Evolutionary conservation across 768 basidiomycete genomes (phyloP).

Genomic region (Boletellus ananas): DNA sequence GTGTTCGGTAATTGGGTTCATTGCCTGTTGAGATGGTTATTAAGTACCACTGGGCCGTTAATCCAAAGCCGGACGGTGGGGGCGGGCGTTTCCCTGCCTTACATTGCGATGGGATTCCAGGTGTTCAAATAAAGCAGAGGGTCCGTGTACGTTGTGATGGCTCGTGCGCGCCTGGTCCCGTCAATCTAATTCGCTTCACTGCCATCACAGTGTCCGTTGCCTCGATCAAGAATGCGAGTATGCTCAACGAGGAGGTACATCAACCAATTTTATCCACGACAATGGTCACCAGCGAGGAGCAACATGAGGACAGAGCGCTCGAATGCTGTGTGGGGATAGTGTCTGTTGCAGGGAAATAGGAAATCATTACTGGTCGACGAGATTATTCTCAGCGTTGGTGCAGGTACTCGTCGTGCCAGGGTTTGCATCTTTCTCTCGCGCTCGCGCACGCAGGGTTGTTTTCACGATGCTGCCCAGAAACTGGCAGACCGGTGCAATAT

Average conservation of each 20-base stretch:
- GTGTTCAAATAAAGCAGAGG: conserved; percentile 85
- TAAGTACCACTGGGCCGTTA: conserved; percentile 69
- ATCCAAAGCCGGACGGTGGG: conserved; percentile 56
- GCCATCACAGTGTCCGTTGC: conserved; percentile 56
- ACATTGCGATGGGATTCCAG: conserved; percentile 77
- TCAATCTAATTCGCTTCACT: not conserved
- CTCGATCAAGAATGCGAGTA: conserved; percentile 62
- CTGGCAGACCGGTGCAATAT: conserved; percentile 80
- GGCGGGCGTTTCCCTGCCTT: conserved; percentile 64
- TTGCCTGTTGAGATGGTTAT: not conserved
- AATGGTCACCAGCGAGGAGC: conserved; percentile 46
- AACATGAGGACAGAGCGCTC: conserved; percentile 51
- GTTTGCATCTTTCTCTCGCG: conserved; percentile 18
- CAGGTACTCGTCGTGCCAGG: conserved; percentile 84
- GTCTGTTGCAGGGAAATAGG: conserved; percentile 75
- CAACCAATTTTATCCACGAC: conserved; percentile 56
- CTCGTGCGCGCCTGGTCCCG: not conserved
- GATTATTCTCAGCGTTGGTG: conserved; percentile 79
- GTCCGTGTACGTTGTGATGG: conserved; percentile 57
- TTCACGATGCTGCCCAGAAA: conserved; percentile 85
- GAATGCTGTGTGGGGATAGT: conserved; percentile 64
- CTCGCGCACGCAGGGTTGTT: conserved; percentile 56
- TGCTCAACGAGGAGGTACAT: conserved; percentile 62
- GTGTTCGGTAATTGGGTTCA: not conserved
- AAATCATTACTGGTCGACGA: conserved; percentile 76